Percentiles rank a stretch among this genome's conserved stretches.
These are phyloP conservation scores for Suillus plorans DNA, from an alignment of 768 basidiomycete species.

Conservation along the genomic window DNA sequence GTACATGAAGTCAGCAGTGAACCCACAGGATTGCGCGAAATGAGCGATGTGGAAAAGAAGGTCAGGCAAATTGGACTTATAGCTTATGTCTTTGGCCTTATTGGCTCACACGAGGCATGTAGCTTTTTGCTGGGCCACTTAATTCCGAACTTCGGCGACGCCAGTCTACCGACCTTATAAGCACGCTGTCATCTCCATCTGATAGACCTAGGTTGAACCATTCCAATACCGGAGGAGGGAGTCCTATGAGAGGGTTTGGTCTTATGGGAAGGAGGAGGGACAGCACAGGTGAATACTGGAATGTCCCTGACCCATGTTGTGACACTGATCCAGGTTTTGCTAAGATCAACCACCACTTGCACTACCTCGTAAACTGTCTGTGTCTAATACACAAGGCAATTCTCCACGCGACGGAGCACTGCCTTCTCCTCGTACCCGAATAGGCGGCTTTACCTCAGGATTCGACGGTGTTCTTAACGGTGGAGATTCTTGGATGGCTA, in stretches of 20 bases:
- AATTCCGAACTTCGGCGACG: conserved; percentile 89
- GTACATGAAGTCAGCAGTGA: conserved; percentile 73
- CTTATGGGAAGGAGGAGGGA: conserved; percentile 63
- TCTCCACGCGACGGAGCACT: conserved; percentile 53
- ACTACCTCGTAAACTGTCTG: conserved; percentile 66
- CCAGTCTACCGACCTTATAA: conserved; percentile 73
- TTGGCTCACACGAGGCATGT: conserved; percentile 30
- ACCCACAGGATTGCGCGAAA: conserved; percentile 75
- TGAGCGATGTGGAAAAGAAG: conserved; percentile 86
- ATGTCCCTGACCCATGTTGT: conserved; percentile 2
- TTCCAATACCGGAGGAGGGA: conserved; percentile 42
- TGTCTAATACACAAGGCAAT: conserved; percentile 55
- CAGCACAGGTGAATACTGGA: conserved; percentile 52
- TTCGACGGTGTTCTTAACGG: conserved; percentile 73
- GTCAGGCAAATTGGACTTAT: conserved; percentile 40
- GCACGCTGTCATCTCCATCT: conserved; percentile 53
- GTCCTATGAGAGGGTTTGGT: conserved; percentile 69
- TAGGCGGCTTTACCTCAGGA: conserved; percentile 54
- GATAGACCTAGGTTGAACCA: conserved; percentile 63
- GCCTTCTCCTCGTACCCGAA: conserved; percentile 64
- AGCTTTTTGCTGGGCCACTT: conserved; percentile 78
- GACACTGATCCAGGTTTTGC: conserved; percentile 12
- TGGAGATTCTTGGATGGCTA: conserved; percentile 69
- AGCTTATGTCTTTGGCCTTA: conserved; percentile 11
- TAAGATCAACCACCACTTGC: conserved; percentile 59